These are phyloP conservation scores for Artomyces pyxidatus DNA, from an alignment of 768 basidiomycete species.

Conservation along the genomic window DNA sequence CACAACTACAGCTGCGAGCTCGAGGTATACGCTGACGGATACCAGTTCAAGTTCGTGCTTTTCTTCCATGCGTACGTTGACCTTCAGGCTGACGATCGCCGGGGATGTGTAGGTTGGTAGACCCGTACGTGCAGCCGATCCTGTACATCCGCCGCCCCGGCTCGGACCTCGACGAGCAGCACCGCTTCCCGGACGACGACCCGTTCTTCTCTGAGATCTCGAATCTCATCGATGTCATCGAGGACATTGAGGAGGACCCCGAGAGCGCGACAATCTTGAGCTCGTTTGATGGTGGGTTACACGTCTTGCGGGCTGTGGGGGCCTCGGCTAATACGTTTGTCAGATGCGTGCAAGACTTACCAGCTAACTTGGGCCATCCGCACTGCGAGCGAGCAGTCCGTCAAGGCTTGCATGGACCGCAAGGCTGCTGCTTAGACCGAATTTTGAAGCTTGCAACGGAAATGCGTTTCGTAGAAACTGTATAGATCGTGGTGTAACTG, in stretches of 20 bases:
- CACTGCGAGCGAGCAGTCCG: conserved; percentile 62
- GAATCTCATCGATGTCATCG: conserved; percentile 82
- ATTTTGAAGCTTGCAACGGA: too few species aligned
- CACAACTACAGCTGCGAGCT: conserved; percentile 91
- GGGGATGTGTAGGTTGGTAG: conserved; percentile 53
- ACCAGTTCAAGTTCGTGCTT: conserved; percentile 60
- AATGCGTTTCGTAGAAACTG: too few species aligned
- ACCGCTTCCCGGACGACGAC: conserved; percentile 74
- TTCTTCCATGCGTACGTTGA: conserved; percentile 1
- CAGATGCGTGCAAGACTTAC: conserved; percentile 83
- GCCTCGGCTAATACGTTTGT: not conserved
- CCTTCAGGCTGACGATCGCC: conserved; percentile 5
- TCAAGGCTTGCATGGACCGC: too few species aligned
- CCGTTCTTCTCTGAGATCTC: conserved; percentile 93
- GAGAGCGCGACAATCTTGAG: conserved; percentile 75
- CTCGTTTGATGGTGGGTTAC: conserved; percentile 65
- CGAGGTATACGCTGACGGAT: conserved; percentile 92
- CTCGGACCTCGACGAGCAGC: conserved; percentile 63
- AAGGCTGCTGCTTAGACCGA: too few species aligned
- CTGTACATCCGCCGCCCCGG: conserved; percentile 82
- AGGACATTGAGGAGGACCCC: conserved; percentile 83
- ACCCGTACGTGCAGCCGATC: conserved; percentile 90
- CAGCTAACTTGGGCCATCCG: conserved; percentile 94
- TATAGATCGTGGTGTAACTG: too few species aligned
- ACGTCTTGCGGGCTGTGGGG: not conserved